These are phyloP conservation scores for Nyctanthes arbortristis DNA, from an alignment of 257 asterid genomes.

Conservation along the genomic window DNA sequence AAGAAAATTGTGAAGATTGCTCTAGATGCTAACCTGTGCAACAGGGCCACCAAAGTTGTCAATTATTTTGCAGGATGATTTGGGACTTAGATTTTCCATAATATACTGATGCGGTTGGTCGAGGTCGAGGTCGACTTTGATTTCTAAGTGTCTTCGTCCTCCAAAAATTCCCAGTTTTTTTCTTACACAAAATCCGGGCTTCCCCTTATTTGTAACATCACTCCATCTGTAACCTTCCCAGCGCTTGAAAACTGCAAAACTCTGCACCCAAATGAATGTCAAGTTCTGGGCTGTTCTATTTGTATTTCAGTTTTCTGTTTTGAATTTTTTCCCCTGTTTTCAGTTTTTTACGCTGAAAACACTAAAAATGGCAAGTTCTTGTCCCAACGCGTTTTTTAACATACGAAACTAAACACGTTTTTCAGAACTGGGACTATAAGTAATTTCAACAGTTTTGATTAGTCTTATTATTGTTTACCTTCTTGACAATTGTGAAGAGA, in stretches of 20 bases:
- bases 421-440: not conserved
- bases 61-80: slow-evolving; percentile 32
- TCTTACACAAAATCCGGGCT: slow-evolving; percentile 25
- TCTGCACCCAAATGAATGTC: slow-evolving; percentile 12
- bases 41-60: slow-evolving; percentile 38
- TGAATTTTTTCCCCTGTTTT: too few relatives aligned
- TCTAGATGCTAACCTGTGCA: slow-evolving; percentile 44
- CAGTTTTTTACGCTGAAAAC: too few relatives aligned
- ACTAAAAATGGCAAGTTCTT: not conserved
- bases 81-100: slow-evolving; percentile 30
- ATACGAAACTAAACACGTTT: not conserved
- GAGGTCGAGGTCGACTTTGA: slow-evolving; percentile 4
- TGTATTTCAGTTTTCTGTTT: too few relatives aligned
- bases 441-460: not conserved
- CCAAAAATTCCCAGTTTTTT: slow-evolving; percentile 21
- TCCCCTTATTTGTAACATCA: not conserved
- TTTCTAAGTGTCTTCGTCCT: slow-evolving; percentile 30
- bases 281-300: too few relatives aligned
- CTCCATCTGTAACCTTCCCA: slow-evolving; percentile 39
- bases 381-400: not conserved
- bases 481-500: slow-evolving; percentile 30
- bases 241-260: slow-evolving; percentile 20
- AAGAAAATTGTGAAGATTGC: too few relatives aligned
- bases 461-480: not conserved
- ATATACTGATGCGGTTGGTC: slow-evolving; percentile 16